A percentile compares a stretch with the other conserved stretches of the same genome.
Evolutionary conservation across 805 yeast genomes (phyloP).

Genomic region (Priceomyces haplophilus): DNA sequence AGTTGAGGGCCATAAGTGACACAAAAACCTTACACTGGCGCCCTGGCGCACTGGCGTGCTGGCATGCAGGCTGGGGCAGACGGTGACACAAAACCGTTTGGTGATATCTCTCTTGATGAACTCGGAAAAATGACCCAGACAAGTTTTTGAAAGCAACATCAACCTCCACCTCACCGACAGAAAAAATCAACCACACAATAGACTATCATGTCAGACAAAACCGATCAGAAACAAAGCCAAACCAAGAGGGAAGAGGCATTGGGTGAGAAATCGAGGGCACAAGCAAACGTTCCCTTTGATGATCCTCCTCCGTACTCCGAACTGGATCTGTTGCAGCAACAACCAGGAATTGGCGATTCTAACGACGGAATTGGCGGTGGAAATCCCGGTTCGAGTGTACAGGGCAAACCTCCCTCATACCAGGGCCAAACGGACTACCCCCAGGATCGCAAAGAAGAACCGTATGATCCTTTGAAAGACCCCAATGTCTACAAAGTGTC

Average conservation of each 20-base stretch:
- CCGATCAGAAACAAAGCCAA: too few relatives aligned
- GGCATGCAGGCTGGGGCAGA: too few relatives aligned
- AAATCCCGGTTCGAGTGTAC: background rate
- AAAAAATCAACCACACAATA: too few relatives aligned
- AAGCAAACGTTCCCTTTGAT: slow-evolving; percentile 1
- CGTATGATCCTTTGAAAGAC: slow-evolving; percentile 20
- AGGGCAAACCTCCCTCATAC: slow-evolving; percentile 6
- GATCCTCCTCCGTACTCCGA: slow-evolving; percentile 14
- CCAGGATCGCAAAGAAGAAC: background rate
- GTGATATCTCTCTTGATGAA: too few relatives aligned
- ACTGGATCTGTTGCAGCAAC: slow-evolving; percentile 3
- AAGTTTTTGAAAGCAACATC: too few relatives aligned
- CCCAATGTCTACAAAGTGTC: slow-evolving; percentile 29
- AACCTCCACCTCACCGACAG: too few relatives aligned
- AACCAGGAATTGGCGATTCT: background rate
- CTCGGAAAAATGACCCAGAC: too few relatives aligned
- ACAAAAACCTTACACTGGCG: background rate
- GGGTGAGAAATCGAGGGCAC: background rate
- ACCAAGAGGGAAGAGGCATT: slow-evolving; percentile 6
- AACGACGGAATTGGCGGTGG: slow-evolving; percentile 5
- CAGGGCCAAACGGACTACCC: background rate
- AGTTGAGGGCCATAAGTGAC: background rate
- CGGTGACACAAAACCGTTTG: too few relatives aligned
- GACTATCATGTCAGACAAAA: slow-evolving; percentile 1
- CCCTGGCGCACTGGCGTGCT: too few relatives aligned